These are phyloP conservation scores for Colletotrichum somersetense DNA, from an alignment of 2,329 filamentous ascomycete genomes.

Conservation along the genomic window DNA sequence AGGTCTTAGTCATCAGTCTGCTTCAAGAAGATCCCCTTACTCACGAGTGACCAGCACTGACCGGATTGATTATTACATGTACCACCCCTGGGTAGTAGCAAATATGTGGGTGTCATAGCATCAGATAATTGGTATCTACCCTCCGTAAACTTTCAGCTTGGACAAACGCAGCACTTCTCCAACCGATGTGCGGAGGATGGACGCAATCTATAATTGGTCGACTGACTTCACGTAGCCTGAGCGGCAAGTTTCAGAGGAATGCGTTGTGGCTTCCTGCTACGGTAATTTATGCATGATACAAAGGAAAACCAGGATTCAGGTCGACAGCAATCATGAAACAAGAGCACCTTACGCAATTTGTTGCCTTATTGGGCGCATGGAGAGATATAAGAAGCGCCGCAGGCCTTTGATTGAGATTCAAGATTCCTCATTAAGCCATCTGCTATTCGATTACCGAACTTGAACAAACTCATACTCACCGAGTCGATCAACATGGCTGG, in stretches of 20 bases:
- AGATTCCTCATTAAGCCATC: not conserved
- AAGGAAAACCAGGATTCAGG: too few relatives aligned
- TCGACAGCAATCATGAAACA: not conserved
- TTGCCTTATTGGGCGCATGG: too few relatives aligned
- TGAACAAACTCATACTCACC: not conserved
- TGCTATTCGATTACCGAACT: too few relatives aligned
- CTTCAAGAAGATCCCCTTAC: too few relatives aligned
- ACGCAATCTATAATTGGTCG: not conserved
- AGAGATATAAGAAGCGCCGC: not conserved
- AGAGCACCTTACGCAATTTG: not conserved
- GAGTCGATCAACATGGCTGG: slow-evolving; percentile 15
- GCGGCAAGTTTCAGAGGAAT: not conserved
- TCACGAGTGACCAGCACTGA: too few relatives aligned
- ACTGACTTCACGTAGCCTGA: rapidly evolving
- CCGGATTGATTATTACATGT: too few relatives aligned
- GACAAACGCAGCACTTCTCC: slow-evolving; percentile 7
- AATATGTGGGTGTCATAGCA: not conserved
- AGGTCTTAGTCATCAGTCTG: too few relatives aligned
- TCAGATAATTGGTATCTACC: not conserved
- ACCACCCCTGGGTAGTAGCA: too few relatives aligned
- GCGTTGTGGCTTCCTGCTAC: not conserved
- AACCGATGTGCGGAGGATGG: not conserved
- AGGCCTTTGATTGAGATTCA: too few relatives aligned
- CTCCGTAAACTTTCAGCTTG: not conserved
- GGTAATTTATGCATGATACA: not conserved